Percentiles rank a stretch among this genome's conserved stretches.
These are phyloP conservation scores for Aspergillus fijiensis DNA, from an alignment of 2,329 filamentous ascomycete species.

Conservation along the genomic window DNA sequence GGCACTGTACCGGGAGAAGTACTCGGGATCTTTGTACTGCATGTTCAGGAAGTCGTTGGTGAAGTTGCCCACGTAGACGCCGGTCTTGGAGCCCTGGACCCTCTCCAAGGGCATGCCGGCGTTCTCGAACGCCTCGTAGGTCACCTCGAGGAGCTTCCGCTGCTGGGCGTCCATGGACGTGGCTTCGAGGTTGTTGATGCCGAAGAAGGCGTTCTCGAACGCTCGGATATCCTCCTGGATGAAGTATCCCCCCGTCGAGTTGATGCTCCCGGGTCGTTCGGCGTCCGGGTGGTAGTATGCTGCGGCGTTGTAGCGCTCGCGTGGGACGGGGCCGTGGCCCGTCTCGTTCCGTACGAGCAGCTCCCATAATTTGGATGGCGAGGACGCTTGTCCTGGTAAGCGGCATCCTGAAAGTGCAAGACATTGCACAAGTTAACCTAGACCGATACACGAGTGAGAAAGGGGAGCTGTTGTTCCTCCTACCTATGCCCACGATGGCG, in stretches of 20 bases:
- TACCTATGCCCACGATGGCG: too few species aligned
- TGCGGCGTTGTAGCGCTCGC: too few species aligned
- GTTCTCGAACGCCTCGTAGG: conserved; percentile 25
- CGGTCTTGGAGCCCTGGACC: conserved; percentile 18
- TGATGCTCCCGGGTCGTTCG: not conserved
- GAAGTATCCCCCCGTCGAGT: not conserved
- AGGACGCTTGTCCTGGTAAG: too few species aligned
- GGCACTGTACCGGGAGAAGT: conserved; percentile 3
- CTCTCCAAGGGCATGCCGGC: conserved; percentile 19
- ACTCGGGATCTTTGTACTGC: conserved; percentile 13
- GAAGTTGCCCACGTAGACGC: conserved; percentile 19
- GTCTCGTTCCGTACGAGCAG: too few species aligned
- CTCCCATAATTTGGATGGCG: too few species aligned
- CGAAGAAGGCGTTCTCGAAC: conserved; percentile 29
- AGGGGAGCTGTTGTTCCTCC: too few species aligned
- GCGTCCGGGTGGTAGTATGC: not conserved
- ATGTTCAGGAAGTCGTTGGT: conserved; percentile 20
- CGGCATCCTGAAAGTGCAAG: too few species aligned
- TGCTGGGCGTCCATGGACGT: conserved; percentile 28
- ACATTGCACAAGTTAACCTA: too few species aligned
- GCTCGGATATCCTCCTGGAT: conserved; percentile 7
- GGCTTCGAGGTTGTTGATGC: conserved; percentile 19
- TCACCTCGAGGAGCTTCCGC: conserved; percentile 27
- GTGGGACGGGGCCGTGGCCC: too few species aligned
- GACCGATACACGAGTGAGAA: too few species aligned